Evolutionary conservation across 2,329 filamentous ascomycete species (phyloP), one percentile per base, ranked within the genome.

Genomic region (Ophiostoma sp.): DNA sequence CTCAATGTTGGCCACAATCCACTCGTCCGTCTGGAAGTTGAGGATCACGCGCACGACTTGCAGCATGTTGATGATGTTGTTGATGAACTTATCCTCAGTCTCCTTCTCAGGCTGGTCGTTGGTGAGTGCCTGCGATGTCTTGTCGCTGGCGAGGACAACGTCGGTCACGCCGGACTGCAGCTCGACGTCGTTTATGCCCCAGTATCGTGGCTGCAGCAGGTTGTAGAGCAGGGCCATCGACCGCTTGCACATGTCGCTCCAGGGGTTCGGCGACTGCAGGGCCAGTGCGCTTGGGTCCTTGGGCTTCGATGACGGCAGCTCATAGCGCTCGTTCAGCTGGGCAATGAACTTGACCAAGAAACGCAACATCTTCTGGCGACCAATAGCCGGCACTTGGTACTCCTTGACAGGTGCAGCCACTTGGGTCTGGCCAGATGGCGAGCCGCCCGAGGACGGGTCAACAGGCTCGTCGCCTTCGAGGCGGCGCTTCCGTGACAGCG

Each of bases 261-360:
- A 88, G 28, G 87, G 84, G 11, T 88, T 80, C 17, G 88, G 83
- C 68, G 84, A 82, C 57, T 85, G 83, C 45, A 84, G 84, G 31
- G 84, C 83, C 57, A 82, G 80, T 64, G 78, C 78, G 0, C 80
- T 79, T 15, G 84, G 77, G 57, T 92, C 90, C 68, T 89, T 88
- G 57, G 89, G 86, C 77, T 91, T 92, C 17, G 89, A 87, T 28
- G 92, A 92, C 17, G 91, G 91, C 28, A 94, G 88, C 25, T 91
- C 90, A 80, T 93, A 98, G 45, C 95, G 90, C 81, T 98, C 96
- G 22, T 92, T 92, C 28, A 98, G 86, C 69, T 94, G 92, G 1
- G 94, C 95, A 77, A 98, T 97, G 82, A 98, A 98, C 75, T 96
- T 93, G 39, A 98, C 93, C 42, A 99, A 88, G 79, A 98, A 99